phyloP scores from a whole-genome alignment of 352 stramenopile species.

The Phytophthora boehmeriae region DNA sequence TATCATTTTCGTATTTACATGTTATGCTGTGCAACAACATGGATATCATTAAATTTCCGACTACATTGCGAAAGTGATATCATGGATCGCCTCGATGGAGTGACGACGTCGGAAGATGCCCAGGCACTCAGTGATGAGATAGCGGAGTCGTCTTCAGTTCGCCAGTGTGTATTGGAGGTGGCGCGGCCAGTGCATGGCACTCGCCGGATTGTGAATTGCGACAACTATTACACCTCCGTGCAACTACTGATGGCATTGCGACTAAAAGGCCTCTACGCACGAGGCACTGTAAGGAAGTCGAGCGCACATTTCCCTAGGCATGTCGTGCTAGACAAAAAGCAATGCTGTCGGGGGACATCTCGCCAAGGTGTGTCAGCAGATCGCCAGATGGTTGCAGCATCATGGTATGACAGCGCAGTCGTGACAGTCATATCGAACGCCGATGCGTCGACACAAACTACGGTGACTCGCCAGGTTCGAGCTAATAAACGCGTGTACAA shows the following conservation, averaged over 20 bases:
- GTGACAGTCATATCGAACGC: no score
- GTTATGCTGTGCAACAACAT: slow-evolving; percentile 29
- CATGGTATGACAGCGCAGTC: slow-evolving; percentile 29
- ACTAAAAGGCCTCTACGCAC: slow-evolving; percentile 25
- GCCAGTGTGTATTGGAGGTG: no score
- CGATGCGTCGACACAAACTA: slow-evolving; percentile 23
- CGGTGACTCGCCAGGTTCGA: slow-evolving; percentile 17
- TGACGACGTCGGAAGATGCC: no score
- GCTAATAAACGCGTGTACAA: slow-evolving; percentile 10
- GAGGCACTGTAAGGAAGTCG: slow-evolving; percentile 25
- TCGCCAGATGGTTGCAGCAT: slow-evolving; percentile 24
- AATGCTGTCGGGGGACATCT: slow-evolving; percentile 5
- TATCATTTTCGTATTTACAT: slow-evolving; percentile 13
- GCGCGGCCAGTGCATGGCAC: no score
- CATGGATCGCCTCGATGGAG: no score
- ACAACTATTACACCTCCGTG: slow-evolving; percentile 46
- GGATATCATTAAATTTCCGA: slow-evolving; percentile 31
- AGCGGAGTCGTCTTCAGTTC: no score
- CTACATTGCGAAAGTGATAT: slow-evolving; percentile 22
- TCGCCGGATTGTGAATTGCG: slow-evolving; percentile 36
- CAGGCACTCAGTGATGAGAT: no score
- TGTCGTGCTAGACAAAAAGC: slow-evolving; percentile 22
- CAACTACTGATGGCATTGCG: slow-evolving; percentile 26
- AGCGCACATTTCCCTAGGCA: slow-evolving; percentile 31
- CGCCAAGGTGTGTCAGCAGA: slow-evolving; percentile 18